These are phyloP conservation scores for Malassezia equina DNA, from an alignment of 1,284 basidiomycete species.

Conservation along the genomic window DNA sequence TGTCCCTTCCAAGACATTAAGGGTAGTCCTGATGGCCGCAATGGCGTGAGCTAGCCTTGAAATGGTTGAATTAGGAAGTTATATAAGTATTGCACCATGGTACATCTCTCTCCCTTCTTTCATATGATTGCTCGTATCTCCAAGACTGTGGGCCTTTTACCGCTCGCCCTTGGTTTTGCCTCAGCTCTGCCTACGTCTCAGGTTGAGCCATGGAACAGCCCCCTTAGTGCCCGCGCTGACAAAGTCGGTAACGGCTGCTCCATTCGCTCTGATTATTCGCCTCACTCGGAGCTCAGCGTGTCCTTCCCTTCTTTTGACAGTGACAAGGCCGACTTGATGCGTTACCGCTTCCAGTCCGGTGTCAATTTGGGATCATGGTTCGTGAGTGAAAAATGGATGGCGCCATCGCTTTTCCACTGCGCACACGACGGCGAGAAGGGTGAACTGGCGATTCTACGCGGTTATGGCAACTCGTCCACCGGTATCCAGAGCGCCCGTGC, in stretches of 20 bases:
- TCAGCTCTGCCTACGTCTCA: background rate
- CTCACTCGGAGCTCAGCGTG: constrained; percentile 24
- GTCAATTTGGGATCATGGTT: constrained; percentile 50
- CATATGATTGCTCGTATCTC: background rate
- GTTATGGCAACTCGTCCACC: constrained; percentile 54
- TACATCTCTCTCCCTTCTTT: background rate
- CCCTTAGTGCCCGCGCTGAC: background rate
- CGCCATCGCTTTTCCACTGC: constrained; percentile 59
- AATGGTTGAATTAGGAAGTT: background rate
- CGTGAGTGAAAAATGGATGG: constrained; percentile 69
- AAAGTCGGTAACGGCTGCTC: constrained; percentile 36
- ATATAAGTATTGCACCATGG: background rate
- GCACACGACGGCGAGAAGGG: constrained; percentile 55
- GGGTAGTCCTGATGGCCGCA: background rate
- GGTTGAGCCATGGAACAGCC: background rate
- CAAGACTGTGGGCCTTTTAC: background rate
- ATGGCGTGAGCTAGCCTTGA: background rate
- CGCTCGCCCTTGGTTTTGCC: background rate
- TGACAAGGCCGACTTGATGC: constrained; percentile 34
- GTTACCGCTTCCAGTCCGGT: constrained; percentile 36
- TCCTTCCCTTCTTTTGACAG: constrained; percentile 34
- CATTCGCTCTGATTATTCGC: constrained; percentile 29
- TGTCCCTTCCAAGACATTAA: too few relatives aligned
- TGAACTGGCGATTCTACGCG: constrained; percentile 50
- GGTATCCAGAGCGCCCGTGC: constrained; percentile 50